Evolutionary conservation across 257 asterid genomes (phyloP), one percentile per base, ranked within the genome.

Genomic region (Penstemon barbatus): DNA sequence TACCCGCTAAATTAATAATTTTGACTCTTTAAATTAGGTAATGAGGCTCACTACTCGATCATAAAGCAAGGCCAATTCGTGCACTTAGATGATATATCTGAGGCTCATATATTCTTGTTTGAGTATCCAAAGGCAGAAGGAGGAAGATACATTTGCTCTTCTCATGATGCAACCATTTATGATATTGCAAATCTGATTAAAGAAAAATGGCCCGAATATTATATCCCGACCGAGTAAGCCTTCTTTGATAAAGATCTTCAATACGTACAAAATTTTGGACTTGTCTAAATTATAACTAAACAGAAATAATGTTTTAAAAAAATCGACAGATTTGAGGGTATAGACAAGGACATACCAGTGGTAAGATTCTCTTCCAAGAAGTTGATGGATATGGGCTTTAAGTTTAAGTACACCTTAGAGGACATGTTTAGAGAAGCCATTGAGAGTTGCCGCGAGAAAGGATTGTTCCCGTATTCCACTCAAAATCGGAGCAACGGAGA

Each of bases 141-240:
- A 55, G 99, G 95, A 73, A 84, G 97, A 86, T 88, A 78, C 83
- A 84, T 93, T 54, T 90, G 99, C 81, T 88, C 99, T 8, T 85
- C 96, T 56, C 75, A 90, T 69, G 85, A 93, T 67, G 86, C 88
- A 58, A 90, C 96, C 60, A 88, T 93, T 63, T 77, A 90, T 33
- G 87, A 74, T 66, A 62, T 90, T 70, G 94, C 88, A 45, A 72
- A 79, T 62, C 75, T 90, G 87, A 79, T 90, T 68, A 62, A 78
- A 71, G 72, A 81, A 44, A 87, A 86, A 42, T 93, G 99, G 99
- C 96, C 97, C 2, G 92, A 88, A 68, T 93, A 93, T 75, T n/a
- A 77, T 50, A 62, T 90, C 85, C 95, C 97, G 6, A 82, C 84
- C 8, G 81, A 79, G 99, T 93, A 84, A 82, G 86, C 57, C 67